Conservation (phyloP, 2,329 filamentous ascomycete species). For the Fusarium newnesense region DNA sequence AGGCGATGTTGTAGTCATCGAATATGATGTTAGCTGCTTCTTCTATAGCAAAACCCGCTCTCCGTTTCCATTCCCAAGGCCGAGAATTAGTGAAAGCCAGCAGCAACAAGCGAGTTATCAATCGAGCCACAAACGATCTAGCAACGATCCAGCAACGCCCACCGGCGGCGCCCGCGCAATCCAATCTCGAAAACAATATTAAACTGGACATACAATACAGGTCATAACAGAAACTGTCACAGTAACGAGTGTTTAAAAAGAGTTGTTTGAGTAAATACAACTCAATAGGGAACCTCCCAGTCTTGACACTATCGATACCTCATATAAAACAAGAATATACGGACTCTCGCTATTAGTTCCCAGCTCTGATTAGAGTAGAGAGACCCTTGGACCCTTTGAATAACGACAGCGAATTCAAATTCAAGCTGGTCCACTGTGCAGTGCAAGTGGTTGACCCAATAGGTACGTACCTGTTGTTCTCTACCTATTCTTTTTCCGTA, state of each 20-base stretch:
- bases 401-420: constrained; percentile 7
- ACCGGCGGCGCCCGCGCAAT: constrained; percentile 29
- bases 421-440: neutral
- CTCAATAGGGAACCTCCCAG: constrained; percentile 5
- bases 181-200: constrained; percentile 29
- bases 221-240: neutral
- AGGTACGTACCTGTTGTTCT: constrained; percentile 25
- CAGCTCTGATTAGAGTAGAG: constrained; percentile 11
- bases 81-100: constrained; percentile 20
- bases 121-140: constrained; percentile 37
- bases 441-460: neutral
- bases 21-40: constrained; percentile 6
- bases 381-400: constrained; percentile 38
- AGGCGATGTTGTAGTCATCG: constrained; percentile 2
- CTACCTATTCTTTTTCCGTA: constrained; percentile 29
- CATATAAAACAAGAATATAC: constrained; percentile 17
- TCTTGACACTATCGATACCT: neutral
- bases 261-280: neutral
- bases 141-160: constrained; percentile 39
- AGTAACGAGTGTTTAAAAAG: neutral
- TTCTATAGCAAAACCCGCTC: neutral
- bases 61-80: constrained; percentile 9
- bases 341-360: constrained; percentile 22
- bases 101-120: constrained; percentile 29
- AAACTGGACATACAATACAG: neutral